Evolutionary conservation across 2,329 filamentous ascomycete species (phyloP).

Genomic region (Elsinoe necatrix): DNA sequence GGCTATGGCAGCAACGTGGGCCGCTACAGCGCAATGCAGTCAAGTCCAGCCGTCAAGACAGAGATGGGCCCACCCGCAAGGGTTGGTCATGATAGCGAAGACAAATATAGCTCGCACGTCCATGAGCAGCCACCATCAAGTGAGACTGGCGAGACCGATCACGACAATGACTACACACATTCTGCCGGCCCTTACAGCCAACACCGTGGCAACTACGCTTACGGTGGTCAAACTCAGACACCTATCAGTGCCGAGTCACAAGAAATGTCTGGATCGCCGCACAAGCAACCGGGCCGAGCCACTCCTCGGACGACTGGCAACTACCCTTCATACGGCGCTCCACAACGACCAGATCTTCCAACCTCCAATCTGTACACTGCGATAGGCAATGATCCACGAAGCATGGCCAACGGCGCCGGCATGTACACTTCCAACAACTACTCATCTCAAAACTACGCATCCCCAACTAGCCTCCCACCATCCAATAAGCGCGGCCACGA

Average conservation of each 20-base stretch:
- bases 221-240: constrained; percentile 38
- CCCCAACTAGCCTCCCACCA: constrained; percentile 36
- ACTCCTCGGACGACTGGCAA: constrained; percentile 73
- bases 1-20: constrained; percentile 48
- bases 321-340: constrained; percentile 70
- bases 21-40: constrained; percentile 49
- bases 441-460: constrained; percentile 54
- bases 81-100: constrained; percentile 52
- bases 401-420: constrained; percentile 55
- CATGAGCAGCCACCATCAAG: constrained; percentile 21
- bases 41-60: constrained; percentile 63
- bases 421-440: constrained; percentile 41
- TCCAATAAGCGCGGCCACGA: constrained; percentile 56
- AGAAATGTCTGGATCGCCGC: constrained; percentile 76
- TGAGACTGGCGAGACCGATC: constrained; percentile 30
- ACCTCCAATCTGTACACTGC: constrained; percentile 83
- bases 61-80: constrained; percentile 80
- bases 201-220: constrained; percentile 67
- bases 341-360: constrained; percentile 60
- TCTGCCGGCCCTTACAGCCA: constrained; percentile 62
- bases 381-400: constrained; percentile 65
- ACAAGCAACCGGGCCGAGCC: constrained; percentile 71
- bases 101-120: constrained; percentile 40
- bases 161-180: constrained; percentile 70
- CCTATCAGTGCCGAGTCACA: constrained; percentile 64